A percentile compares a stretch with the other conserved stretches of the same genome.
Evolutionary conservation across 108 stramenopile genomes (phyloP).

Genomic region (Asterionellopsis glacialis): DNA sequence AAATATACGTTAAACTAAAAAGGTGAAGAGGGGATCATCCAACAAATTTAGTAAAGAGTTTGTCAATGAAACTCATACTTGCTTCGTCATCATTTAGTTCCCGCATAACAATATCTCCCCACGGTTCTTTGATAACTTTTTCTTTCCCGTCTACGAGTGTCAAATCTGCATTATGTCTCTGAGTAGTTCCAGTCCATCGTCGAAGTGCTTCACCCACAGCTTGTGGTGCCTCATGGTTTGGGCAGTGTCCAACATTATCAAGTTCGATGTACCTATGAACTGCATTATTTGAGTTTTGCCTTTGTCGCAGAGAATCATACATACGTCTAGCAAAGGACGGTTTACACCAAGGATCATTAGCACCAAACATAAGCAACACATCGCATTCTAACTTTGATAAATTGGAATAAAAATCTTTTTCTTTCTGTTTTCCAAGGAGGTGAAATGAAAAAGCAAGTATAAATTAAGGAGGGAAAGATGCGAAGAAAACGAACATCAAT

Average conservation of each 20-base stretch:
- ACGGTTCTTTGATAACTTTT: conserved; percentile 36
- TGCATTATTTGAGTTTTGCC: conserved; percentile 4
- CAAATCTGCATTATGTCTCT: conserved; percentile 12
- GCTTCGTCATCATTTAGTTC: conserved; percentile 23
- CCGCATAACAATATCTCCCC: conserved; percentile 35
- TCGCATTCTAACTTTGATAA: conserved; percentile 46
- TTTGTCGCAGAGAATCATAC: conserved; percentile 33
- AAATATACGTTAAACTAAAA: no score
- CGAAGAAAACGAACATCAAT: no score
- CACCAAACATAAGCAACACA: conserved; percentile 66
- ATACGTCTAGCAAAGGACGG: conserved; percentile 41
- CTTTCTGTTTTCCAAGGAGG: not conserved
- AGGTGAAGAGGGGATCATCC: no score
- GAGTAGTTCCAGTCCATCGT: conserved; percentile 30
- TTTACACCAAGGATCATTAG: conserved; percentile 75
- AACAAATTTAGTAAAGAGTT: no score
- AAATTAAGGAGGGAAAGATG: not conserved
- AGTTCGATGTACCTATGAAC: conserved; percentile 59
- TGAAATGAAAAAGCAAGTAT: not conserved
- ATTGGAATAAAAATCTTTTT: conserved; percentile 36
- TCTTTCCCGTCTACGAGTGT: conserved; percentile 18
- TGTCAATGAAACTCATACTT: no score
- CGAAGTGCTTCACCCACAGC: conserved; percentile 49
- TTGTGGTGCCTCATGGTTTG: conserved; percentile 75
- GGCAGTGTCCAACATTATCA: conserved; percentile 78